phyloP scores from a whole-genome alignment of 345 rosid species.

The Leavenworthia alabamica region DNA sequence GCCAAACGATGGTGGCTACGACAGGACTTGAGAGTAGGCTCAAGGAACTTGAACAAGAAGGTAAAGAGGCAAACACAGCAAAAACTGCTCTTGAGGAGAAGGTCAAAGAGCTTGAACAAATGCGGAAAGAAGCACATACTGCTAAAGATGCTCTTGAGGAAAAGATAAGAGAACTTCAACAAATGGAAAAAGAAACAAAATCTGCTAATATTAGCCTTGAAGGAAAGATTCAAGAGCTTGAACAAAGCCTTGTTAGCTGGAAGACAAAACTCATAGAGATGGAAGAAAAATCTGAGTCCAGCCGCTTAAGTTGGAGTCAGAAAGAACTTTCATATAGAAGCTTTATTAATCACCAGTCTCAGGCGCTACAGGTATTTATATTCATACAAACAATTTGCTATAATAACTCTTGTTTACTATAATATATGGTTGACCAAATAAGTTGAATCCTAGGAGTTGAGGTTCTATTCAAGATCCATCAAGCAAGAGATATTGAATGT shows the following conservation, averaged over 20 bases:
- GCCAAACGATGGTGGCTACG: conserved; percentile 44
- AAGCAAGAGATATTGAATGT: conserved; percentile 53
- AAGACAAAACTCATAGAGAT: conserved; percentile 41
- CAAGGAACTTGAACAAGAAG: conserved; percentile 52
- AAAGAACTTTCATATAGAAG: conserved; percentile 41
- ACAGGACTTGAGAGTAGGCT: conserved; percentile 39
- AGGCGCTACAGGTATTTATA: conserved; percentile 47
- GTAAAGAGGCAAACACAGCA: conserved; percentile 42
- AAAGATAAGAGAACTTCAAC: conserved; percentile 46
- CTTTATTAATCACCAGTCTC: conserved; percentile 42
- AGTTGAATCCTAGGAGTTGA: conserved; percentile 49
- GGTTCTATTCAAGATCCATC: conserved; percentile 47
- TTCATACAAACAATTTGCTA: background rate
- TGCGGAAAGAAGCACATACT: conserved; percentile 50
- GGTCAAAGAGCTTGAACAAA: conserved; percentile 51
- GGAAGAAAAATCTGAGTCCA: conserved; percentile 41
- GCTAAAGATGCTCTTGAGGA: conserved; percentile 37
- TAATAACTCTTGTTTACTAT: background rate
- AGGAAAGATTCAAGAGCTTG: conserved; percentile 48
- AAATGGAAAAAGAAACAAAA: conserved; percentile 56
- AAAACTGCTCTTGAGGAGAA: conserved; percentile 37
- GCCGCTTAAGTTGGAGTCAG: conserved; percentile 41
- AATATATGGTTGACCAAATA: background rate
- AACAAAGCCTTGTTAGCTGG: conserved; percentile 34
- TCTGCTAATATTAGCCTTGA: conserved; percentile 36